These are phyloP conservation scores for Chamaecrista fasciculata DNA, from an alignment of 306 rosid genomes.

Conservation along the genomic window DNA sequence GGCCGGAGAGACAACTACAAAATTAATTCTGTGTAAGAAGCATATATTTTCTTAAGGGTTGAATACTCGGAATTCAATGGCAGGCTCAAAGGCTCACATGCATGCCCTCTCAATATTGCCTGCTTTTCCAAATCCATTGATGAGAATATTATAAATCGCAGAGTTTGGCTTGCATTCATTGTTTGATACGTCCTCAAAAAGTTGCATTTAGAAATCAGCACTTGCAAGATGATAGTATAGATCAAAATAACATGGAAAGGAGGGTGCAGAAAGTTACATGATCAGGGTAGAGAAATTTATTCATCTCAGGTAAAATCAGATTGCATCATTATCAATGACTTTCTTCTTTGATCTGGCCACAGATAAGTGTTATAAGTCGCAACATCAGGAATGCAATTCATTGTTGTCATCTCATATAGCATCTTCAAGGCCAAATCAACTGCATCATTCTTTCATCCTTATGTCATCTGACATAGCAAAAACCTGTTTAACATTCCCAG, in stretches of 20 bases:
- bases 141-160: constrained; percentile 78
- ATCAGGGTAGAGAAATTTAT: constrained; percentile 79
- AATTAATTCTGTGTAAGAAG: not conserved
- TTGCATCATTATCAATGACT: constrained; percentile 64
- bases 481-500: too few relatives aligned
- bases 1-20: not conserved
- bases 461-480: too few relatives aligned
- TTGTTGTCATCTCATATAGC: constrained; percentile 63
- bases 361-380: constrained; percentile 84
- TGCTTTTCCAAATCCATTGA: constrained; percentile 82
- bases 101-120: constrained; percentile 65
- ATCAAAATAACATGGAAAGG: constrained; percentile 75
- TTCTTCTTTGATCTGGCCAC: constrained; percentile 69
- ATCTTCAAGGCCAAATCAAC: constrained; percentile 70
- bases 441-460: constrained; percentile 87
- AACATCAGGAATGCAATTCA: constrained; percentile 78
- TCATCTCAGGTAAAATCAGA: constrained; percentile 96
- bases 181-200: constrained; percentile 77
- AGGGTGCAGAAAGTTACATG: constrained; percentile 81
- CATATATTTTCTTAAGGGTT: not conserved
- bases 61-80: constrained; percentile 16
- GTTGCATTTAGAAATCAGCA: constrained; percentile 67
- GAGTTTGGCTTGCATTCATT: constrained; percentile 78
- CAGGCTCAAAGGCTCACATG: constrained; percentile 32
- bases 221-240: constrained; percentile 75